Conservation (phyloP, 257 asterid genomes). For the Ajuga chamaepitys region DNA sequence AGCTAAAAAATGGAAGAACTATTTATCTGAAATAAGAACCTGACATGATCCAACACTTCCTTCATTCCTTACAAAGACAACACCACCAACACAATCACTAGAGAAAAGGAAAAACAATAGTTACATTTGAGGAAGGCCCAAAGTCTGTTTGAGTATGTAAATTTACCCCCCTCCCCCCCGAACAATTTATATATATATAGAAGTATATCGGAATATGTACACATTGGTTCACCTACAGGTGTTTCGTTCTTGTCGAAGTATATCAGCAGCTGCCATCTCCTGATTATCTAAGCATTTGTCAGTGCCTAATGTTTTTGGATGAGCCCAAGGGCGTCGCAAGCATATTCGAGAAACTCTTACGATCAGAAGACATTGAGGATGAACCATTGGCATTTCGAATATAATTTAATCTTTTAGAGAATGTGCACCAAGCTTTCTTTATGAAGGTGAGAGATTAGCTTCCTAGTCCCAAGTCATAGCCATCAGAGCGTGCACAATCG, state of each 20-base stretch:
- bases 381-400: conserved; percentile 85
- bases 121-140: too few relatives aligned
- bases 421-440: conserved; percentile 86
- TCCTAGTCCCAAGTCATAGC: conserved; percentile 39
- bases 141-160: too few relatives aligned
- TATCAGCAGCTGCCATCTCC: conserved; percentile 82
- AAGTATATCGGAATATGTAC: too few relatives aligned
- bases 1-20: too few relatives aligned
- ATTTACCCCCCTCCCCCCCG: too few relatives aligned
- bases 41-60: too few relatives aligned
- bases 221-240: conserved; percentile 36
- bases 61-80: too few relatives aligned
- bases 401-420: conserved; percentile 87
- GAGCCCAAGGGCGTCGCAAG: conserved; percentile 70
- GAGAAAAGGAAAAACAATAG: too few relatives aligned
- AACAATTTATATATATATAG: too few relatives aligned
- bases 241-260: conserved; percentile 71
- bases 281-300: conserved; percentile 86
- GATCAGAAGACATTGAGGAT: conserved; percentile 68
- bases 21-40: too few relatives aligned
- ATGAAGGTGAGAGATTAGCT: conserved; percentile 69
- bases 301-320: conserved; percentile 90
- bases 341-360: conserved; percentile 71
- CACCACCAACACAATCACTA: too few relatives aligned
- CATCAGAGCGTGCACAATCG: conserved; percentile 28